Base-by-base conservation (phyloP, 371 early-diverging fungal genomes). In the Amoeboaphelidium protococcarum region DNA sequence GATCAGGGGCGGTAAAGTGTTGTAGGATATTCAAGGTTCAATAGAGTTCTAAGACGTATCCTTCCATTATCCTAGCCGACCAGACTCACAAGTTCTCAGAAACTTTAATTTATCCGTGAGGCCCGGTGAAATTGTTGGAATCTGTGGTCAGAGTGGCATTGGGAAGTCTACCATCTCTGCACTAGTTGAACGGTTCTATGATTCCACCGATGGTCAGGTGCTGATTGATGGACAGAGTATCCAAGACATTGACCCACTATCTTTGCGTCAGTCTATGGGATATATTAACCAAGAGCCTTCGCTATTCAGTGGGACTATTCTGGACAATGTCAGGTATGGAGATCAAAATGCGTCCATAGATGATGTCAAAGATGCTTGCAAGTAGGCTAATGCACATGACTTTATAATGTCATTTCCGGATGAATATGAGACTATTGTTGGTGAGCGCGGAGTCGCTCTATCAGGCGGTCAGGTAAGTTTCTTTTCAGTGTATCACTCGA, bases 111-210 rank as follows among this genome's bases (percentile, higher is more conserved):
- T 58, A 27, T 2, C 2, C 20, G 48, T 65, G 41, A 53, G 12
- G 22, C 27, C 47, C 1, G 72, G 72, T 41, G 48, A 52, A 4
- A 67, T 63, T 2, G 62, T 65, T 26, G 70, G 68, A 4, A 53
- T 72, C 3, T 69, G 70, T 13, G 70, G 69, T 59, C 50, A 46
- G 40, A 65, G 13, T 19, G 42, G 22, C 22, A 42, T 42, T 6
- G 42, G 42, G 20, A 46, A 46, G 23, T 12, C 12, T 21, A 48
- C 26, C 13, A 51, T 4, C 49, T 65, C 26, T 21, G 24, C 2
- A 19, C 23, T 44, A 25, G n/a, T 40, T 4, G 24, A 13, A 40
- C 41, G 24, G 23, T 26, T 47, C 10, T 44, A 44, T 27, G 13
- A 40, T 13, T 42, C 41, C 20, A 31, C 10, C 23, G 19, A 6